Evolutionary conservation across 257 asterid species (phyloP), one percentile per base, ranked within the genome.

Genomic region (Agastache rugosa): DNA sequence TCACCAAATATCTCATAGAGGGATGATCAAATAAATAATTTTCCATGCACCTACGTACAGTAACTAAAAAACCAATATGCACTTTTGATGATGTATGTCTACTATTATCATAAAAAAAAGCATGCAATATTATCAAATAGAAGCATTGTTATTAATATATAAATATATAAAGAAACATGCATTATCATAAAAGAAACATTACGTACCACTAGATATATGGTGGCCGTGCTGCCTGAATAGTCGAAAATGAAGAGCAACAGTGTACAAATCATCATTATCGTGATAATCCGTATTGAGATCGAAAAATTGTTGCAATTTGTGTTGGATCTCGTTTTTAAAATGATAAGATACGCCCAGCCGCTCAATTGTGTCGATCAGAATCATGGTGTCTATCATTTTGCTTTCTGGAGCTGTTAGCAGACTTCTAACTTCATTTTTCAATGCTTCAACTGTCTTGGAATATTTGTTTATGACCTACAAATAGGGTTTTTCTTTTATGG

Each of bases 291-390:
- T 48, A 1, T 22, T 22, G 34, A 22, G 34, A 20, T 55, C 16
- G 75, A 71, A 71, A 9, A 39, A 15, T 12, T 20, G 67, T 23
- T 71, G 29, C 27, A 71, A n/a, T 19, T 53, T 64, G 0, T 63
- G 47, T 65, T 74, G 72, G 31, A 74, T 63, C 78, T 74, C 78
- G 0, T 15, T 22, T 55, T 74, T 60, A 41, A 74, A 74, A 50
- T 74, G 78, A 25, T 74, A 74, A 0, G 78, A 59, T 4, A 74
- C 17, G 44, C 72, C 73, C 3, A 74, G 16, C 4, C 66, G 58
- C 44, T 74, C 78, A 2, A 74, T 14, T 17, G 67, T 74, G 73
- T 74, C 73, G 2, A 74, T 63, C 22, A 74, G 53, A 23, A 37
- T 23, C 61, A 75, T 23, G 31, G 68, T 35, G n/a, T 58, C 76